These are phyloP conservation scores for Venturia aucupariae DNA, from an alignment of 2,329 filamentous ascomycete species.

Conservation along the genomic window DNA sequence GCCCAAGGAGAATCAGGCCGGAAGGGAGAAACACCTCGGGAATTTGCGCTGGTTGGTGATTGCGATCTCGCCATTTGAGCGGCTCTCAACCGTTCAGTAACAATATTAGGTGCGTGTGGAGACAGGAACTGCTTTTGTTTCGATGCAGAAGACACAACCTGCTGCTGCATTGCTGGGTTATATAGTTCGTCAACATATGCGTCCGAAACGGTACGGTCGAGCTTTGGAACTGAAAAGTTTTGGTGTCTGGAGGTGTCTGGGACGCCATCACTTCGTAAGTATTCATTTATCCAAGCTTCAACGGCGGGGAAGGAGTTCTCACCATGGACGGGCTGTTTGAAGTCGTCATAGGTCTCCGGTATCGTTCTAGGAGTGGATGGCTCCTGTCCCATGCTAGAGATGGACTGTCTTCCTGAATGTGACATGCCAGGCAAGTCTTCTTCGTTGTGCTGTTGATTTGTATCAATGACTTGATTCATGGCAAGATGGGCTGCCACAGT, in stretches of 20 bases:
- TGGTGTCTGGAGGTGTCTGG: constrained; percentile 39
- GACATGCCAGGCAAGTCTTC: constrained; percentile 43
- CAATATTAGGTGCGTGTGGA: constrained; percentile 41
- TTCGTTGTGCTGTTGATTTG: constrained; percentile 36
- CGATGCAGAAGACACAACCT: constrained; percentile 31
- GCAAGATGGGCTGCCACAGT: constrained; percentile 46
- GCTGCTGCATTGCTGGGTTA: constrained; percentile 54
- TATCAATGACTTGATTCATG: constrained; percentile 51
- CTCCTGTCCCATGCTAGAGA: constrained; percentile 51
- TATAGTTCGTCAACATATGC: constrained; percentile 78
- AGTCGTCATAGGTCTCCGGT: constrained; percentile 45
- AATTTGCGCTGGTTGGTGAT: constrained; percentile 42
- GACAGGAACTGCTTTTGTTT: constrained; percentile 39
- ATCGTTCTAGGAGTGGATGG: constrained; percentile 51
- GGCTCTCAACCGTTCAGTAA: constrained; percentile 67
- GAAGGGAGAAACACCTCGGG: constrained; percentile 73
- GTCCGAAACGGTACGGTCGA: constrained; percentile 80
- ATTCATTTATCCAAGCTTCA: constrained; percentile 47
- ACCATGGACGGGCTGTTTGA: constrained; percentile 46
- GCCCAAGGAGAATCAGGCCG: constrained; percentile 46
- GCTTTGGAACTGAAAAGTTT: constrained; percentile 54
- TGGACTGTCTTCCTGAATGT: constrained; percentile 47
- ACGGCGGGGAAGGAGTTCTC: constrained; percentile 33
- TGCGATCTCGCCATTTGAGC: constrained; percentile 61
- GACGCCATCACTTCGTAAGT: constrained; percentile 56